A percentile compares a stretch with the other conserved stretches of the same genome.
Evolutionary conservation across 305 asterid genomes (phyloP).

Genomic region (Solanum aculeatissimum): DNA sequence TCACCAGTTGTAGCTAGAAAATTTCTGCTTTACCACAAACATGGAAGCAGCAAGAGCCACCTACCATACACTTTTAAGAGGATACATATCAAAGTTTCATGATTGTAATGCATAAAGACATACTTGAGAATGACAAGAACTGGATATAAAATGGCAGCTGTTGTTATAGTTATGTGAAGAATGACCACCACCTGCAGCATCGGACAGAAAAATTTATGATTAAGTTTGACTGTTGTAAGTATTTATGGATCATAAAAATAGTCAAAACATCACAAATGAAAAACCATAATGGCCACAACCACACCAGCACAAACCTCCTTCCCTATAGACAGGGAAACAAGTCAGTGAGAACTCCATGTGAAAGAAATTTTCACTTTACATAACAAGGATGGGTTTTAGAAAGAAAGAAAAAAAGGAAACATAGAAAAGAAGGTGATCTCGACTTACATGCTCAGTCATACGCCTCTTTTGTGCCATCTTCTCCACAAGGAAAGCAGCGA

Average conservation of each 20-base stretch:
- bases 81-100: background rate
- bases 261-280: background rate
- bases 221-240: background rate
- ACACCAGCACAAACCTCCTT: background rate
- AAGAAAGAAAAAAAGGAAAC: background rate
- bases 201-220: background rate
- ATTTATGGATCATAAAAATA: background rate
- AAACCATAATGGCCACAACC: background rate
- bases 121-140: constrained; percentile 84
- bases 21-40: background rate
- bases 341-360: background rate
- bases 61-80: background rate
- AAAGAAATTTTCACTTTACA: background rate
- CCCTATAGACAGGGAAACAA: background rate
- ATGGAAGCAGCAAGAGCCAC: background rate
- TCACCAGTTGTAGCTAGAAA: background rate
- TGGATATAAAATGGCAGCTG: constrained; percentile 62
- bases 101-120: constrained; percentile 14
- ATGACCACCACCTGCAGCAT: constrained; percentile 61
- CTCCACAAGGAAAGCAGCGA: constrained; percentile 79
- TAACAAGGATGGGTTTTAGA: background rate
- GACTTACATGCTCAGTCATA: constrained; percentile 68
- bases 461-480: constrained; percentile 43
- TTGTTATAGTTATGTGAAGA: constrained; percentile 55
- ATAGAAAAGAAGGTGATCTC: background rate